These are phyloP conservation scores for Nepenthes alata DNA, from an alignment of 179 eudicot species.

Conservation along the genomic window DNA sequence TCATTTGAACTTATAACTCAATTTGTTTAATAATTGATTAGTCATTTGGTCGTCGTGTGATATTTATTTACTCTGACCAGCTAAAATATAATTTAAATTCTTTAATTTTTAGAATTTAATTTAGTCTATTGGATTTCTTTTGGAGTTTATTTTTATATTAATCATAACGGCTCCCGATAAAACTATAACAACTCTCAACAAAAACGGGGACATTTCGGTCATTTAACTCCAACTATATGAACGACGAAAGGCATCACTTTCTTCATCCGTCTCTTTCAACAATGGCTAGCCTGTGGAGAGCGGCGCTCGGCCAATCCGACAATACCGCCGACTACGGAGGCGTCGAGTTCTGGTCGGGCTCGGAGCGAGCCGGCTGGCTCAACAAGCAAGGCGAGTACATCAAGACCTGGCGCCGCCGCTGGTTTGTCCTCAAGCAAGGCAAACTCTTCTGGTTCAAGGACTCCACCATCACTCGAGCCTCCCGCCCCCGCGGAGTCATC, in stretches of 20 bases:
- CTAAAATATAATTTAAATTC: no score
- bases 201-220: no score
- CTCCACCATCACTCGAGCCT: conserved; percentile 37
- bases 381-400: conserved; percentile 93
- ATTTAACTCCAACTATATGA: no score
- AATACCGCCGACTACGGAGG: conserved; percentile 28
- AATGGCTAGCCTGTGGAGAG: conserved; percentile 63
- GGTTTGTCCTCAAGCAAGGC: conserved; percentile 83
- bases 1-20: no score
- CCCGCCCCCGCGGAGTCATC: conserved; percentile 64
- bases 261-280: not conserved
- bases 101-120: no score
- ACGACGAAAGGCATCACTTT: not conserved
- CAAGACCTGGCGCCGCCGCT: conserved; percentile 88
- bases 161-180: no score
- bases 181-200: no score
- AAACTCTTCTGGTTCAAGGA: conserved; percentile 94
- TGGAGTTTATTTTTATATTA: no score
- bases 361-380: conserved; percentile 75
- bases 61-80: no score
- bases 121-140: no score
- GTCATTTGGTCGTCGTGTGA: no score
- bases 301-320: conserved; percentile 36
- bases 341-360: conserved; percentile 49
- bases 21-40: no score